These are phyloP conservation scores for Podosphaera xanthii DNA, from an alignment of 2,329 filamentous ascomycete species.

Conservation along the genomic window DNA sequence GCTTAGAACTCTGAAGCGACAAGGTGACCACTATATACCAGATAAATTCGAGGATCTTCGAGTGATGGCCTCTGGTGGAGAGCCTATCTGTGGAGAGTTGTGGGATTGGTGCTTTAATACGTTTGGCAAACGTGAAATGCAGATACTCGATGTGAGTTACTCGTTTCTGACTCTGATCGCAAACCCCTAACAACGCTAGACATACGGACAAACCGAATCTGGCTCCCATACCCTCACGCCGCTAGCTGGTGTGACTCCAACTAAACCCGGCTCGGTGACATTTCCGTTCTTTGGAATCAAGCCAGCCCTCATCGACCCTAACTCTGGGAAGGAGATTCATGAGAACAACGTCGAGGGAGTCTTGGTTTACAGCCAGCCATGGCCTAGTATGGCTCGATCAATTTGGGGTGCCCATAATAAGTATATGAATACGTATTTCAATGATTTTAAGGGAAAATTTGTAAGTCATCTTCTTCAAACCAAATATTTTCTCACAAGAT, in stretches of 20 bases:
- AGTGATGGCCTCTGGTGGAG: conserved; percentile 82
- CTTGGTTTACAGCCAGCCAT: conserved; percentile 75
- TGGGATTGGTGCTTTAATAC: conserved; percentile 99
- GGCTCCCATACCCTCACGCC: conserved; percentile 91
- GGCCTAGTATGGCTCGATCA: conserved; percentile 95
- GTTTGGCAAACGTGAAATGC: conserved; percentile 79
- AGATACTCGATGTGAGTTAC: conserved; percentile 70
- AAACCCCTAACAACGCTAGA: conserved; percentile 27
- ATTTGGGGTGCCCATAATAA: conserved; percentile 96
- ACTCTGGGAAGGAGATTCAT: conserved; percentile 76
- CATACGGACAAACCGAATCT: conserved; percentile 99
- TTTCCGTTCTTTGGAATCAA: conserved; percentile 97
- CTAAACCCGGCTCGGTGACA: conserved; percentile 88
- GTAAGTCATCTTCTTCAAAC: conserved; percentile 28
- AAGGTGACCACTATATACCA: conserved; percentile 79
- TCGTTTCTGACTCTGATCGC: neutral
- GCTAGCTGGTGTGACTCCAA: conserved; percentile 77
- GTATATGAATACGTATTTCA: conserved; percentile 96
- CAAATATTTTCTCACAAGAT: too few species aligned
- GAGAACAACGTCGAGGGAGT: conserved; percentile 84
- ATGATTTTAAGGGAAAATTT: conserved; percentile 96
- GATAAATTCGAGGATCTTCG: conserved; percentile 73
- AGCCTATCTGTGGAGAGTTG: conserved; percentile 91
- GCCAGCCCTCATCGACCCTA: conserved; percentile 88
- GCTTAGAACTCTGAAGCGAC: conserved; percentile 78